Evolutionary conservation across 768 basidiomycete species (phyloP).

Genomic region (Russula lepida): DNA sequence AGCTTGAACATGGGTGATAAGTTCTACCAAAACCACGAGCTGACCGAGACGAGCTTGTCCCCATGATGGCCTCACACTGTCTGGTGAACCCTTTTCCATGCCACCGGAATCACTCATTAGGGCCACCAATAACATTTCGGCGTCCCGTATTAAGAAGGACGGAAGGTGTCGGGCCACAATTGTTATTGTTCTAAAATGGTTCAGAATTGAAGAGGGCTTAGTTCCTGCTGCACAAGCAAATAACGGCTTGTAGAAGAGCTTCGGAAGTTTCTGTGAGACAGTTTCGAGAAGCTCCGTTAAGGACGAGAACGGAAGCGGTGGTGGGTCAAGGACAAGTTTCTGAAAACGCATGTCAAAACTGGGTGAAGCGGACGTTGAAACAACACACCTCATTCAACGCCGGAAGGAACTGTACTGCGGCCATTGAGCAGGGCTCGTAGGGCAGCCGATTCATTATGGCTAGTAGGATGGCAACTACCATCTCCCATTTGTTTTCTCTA

Average conservation of each 20-base stretch:
- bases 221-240: conserved; percentile 60
- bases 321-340: conserved; percentile 49
- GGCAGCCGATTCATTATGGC: conserved; percentile 38
- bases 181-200: conserved; percentile 48
- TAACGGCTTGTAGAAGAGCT: conserved; percentile 62
- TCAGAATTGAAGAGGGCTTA: conserved; percentile 47
- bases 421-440: conserved; percentile 37
- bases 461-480: conserved; percentile 34
- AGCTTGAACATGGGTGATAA: conserved; percentile 45
- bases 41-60: conserved; percentile 53
- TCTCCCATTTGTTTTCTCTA: conserved; percentile 36
- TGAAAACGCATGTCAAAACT: background rate
- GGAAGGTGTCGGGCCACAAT: conserved; percentile 46
- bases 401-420: conserved; percentile 38
- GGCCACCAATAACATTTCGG: conserved; percentile 69
- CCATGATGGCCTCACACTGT: conserved; percentile 29
- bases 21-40: conserved; percentile 49
- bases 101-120: conserved; percentile 43
- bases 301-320: conserved; percentile 37
- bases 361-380: background rate
- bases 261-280: conserved; percentile 46
- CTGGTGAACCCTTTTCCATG: conserved; percentile 22
- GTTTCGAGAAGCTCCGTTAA: conserved; percentile 45
- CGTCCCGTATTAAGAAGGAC: conserved; percentile 58
- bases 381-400: conserved; percentile 42